Evolutionary conservation across 306 rosid genomes (phyloP).

Genomic region (Quercus glauca): DNA sequence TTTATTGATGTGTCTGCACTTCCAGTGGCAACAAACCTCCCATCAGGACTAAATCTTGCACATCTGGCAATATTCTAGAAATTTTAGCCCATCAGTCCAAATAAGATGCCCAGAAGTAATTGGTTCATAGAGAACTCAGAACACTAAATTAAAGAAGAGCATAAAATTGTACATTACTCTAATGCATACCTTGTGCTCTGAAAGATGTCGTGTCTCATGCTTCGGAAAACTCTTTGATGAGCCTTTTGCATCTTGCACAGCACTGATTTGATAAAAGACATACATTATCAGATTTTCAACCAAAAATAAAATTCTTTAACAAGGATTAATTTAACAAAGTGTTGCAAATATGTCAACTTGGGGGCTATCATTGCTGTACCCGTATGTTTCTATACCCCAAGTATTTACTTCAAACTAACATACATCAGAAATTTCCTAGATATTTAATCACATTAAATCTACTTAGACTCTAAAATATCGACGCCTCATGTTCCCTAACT

Average conservation of each 20-base stretch:
- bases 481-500: neutral
- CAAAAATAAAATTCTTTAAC: neutral
- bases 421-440: neutral
- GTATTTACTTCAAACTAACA: neutral
- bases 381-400: neutral
- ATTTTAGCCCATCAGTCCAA: conserved; percentile 47
- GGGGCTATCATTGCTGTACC: neutral
- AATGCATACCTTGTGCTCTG: conserved; percentile 79
- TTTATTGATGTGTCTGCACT: conserved; percentile 92
- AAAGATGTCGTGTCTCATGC: conserved; percentile 89
- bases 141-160: conserved; percentile 5
- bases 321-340: conserved; percentile 1
- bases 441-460: neutral
- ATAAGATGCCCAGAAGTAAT: conserved; percentile 8
- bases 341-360: neutral
- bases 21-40: conserved; percentile 87
- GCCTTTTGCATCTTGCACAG: conserved; percentile 62
- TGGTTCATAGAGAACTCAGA: neutral
- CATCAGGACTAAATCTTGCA: conserved; percentile 89
- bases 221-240: conserved; percentile 72
- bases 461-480: neutral
- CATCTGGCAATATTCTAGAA: conserved; percentile 95
- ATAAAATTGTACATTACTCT: neutral
- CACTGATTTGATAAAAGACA: conserved; percentile 37
- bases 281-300: conserved; percentile 16